phyloP scores from a whole-genome alignment of 805 yeast genomes.

The Candida rishiriensis region DNA sequence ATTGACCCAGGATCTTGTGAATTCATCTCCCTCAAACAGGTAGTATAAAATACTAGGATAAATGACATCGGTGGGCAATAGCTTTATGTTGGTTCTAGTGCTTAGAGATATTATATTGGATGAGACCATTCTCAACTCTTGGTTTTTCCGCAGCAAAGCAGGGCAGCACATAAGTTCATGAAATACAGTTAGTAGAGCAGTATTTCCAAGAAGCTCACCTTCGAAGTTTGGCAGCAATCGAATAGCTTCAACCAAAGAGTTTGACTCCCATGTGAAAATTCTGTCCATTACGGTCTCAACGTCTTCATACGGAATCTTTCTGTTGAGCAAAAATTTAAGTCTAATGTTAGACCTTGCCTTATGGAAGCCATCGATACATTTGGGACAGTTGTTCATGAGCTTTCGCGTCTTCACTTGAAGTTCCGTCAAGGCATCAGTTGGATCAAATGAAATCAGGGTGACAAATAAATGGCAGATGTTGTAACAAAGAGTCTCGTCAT shows the following conservation, averaged over 20 bases:
- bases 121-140: conserved; percentile 33
- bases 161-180: conserved; percentile 53
- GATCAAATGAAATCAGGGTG: conserved; percentile 38
- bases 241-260: conserved; percentile 8
- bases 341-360: conserved; percentile 47
- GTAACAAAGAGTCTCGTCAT: conserved; percentile 41
- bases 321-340: conserved; percentile 45
- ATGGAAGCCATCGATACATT: conserved; percentile 52
- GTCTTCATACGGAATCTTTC: conserved; percentile 32
- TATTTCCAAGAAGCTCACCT: conserved; percentile 12
- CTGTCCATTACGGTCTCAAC: conserved; percentile 20
- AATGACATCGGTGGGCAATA: conserved; percentile 8
- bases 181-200: conserved; percentile 30
- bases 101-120: conserved; percentile 21
- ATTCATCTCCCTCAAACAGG: conserved; percentile 47
- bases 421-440: conserved; percentile 8
- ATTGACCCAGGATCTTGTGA: conserved; percentile 47
- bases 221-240: too few species aligned
- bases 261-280: conserved; percentile 25
- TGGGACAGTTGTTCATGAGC: conserved; percentile 44
- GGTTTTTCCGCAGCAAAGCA: conserved; percentile 38
- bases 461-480: conserved; percentile 49
- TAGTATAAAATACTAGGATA: conserved; percentile 52
- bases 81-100: too few species aligned
- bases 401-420: conserved; percentile 12